phyloP scores from a whole-genome alignment of 192 early-diverging fungal species.

The Rhizoclosmatium sp. region DNA sequence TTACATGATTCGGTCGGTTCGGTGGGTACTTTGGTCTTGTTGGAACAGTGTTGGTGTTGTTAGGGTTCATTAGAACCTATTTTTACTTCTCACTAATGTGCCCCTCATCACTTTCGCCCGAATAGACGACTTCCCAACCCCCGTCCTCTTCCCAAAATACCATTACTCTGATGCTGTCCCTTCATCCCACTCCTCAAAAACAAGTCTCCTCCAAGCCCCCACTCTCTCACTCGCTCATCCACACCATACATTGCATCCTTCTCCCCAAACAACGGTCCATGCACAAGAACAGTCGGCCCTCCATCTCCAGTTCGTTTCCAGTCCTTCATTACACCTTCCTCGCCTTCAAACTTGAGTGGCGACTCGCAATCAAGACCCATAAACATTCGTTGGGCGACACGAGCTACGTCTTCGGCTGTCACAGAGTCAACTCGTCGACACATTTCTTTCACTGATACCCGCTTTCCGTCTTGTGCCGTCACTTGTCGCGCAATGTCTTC shows the following conservation, averaged over 20 bases:
- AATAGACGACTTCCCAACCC: conserved; percentile 20
- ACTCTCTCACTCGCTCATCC: conserved; percentile 32
- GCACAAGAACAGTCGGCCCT: conserved; percentile 45
- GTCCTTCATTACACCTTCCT: conserved; percentile 26
- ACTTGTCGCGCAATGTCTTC: conserved; percentile 95
- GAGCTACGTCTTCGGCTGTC: conserved; percentile 73
- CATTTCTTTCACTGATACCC: conserved; percentile 80
- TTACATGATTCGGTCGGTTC: background rate
- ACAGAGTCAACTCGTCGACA: conserved; percentile 81
- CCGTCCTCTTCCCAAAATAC: background rate
- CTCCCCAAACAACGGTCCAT: conserved; percentile 47
- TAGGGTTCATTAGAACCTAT: background rate
- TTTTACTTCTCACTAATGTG: background rate
- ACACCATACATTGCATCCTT: conserved; percentile 27
- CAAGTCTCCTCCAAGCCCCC: conserved; percentile 38
- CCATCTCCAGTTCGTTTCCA: conserved; percentile 44
- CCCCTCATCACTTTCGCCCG: conserved; percentile 2
- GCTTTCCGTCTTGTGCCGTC: conserved; percentile 67
- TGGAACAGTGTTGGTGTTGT: background rate
- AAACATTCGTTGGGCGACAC: conserved; percentile 77
- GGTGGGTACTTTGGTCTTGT: background rate
- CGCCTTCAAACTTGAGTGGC: conserved; percentile 46
- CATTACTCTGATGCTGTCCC: background rate
- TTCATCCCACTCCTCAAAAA: conserved; percentile 32
- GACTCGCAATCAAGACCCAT: conserved; percentile 59